Conservation (phyloP, 345 rosid genomes). For the Erodium maritimum region DNA sequence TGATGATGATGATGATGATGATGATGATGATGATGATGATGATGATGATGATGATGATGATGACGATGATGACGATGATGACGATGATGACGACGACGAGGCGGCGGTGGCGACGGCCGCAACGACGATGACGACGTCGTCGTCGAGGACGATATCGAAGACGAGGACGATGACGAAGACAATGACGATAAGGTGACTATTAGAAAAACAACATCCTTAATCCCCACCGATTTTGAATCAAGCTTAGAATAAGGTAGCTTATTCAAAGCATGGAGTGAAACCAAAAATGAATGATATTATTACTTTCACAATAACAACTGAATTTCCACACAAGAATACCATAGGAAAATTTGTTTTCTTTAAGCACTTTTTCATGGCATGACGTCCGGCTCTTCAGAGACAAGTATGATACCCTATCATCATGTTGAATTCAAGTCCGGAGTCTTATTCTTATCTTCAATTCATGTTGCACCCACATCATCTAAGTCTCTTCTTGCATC, state of each 20-base stretch:
- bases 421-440: slow-evolving; percentile 2
- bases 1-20: too few species aligned
- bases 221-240: slow-evolving; percentile 83
- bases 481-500: slow-evolving; percentile 98
- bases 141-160: too few species aligned
- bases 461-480: slow-evolving; percentile 74
- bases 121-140: too few species aligned
- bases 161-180: too few species aligned
- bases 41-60: too few species aligned
- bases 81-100: too few species aligned
- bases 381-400: background rate
- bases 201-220: slow-evolving; percentile 77
- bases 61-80: too few species aligned
- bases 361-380: background rate
- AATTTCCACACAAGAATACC: background rate
- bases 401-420: background rate
- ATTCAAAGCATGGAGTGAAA: slow-evolving; percentile 91
- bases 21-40: too few species aligned
- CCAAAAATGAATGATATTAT: slow-evolving; percentile 10
- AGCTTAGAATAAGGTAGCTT: slow-evolving; percentile 95
- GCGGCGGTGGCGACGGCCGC: too few species aligned
- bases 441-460: slow-evolving; percentile 43
- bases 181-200: too few species aligned
- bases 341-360: background rate
- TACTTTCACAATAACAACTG: background rate